Base-by-base conservation (phyloP, 2,329 filamentous ascomycete species). In the Elsinoe ampelina region DNA sequence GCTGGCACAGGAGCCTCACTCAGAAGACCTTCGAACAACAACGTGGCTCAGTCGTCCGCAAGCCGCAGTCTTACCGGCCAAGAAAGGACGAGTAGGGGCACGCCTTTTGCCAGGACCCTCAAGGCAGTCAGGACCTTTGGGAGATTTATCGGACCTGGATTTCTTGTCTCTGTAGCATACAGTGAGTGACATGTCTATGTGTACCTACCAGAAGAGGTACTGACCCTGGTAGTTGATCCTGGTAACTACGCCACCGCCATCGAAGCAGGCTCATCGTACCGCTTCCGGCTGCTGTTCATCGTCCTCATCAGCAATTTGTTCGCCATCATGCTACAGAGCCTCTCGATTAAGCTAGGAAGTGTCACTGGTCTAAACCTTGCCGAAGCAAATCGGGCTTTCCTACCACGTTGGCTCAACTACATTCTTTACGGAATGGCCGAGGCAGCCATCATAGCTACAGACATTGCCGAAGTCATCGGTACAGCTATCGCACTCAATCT, bases 221-320 rank as follows among this genome's bases (percentile, higher is more conserved):
- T 41, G 48, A 56, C 39, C 30, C 10, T 17, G 45, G 36, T 39
- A 56, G 36, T 77, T 51, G 75, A 77, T 64, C 75, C 74, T 11
- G 73, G 73, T 66, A 87, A 88, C 68, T 88, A 87, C 66, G 77
- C 84, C 1, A 87, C 85, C 17, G 84, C 84, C 67, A 80, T 87
- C 48, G 80, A 82, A 6, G 84, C 84, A 45, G 85, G 85, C 55
- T 81, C 85, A 3, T 76, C 78, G 1, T 86, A 83, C 67, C 77
- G 77, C 57, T 88, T 83, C 72, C 76, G 74, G 39, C 75, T 87
- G 34, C 76, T 88, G 2, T 87, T 87, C 71, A 75, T 87, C 62
- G 79, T 87, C 42, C 73, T 88, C 8, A 73, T 86, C 63, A 82
- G 81, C 68, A 88, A 88, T 66, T 63, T 87, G 52, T 84, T 87